These are phyloP conservation scores for Trifolium fragiferum DNA, from an alignment of 306 rosid genomes.

Conservation along the genomic window DNA sequence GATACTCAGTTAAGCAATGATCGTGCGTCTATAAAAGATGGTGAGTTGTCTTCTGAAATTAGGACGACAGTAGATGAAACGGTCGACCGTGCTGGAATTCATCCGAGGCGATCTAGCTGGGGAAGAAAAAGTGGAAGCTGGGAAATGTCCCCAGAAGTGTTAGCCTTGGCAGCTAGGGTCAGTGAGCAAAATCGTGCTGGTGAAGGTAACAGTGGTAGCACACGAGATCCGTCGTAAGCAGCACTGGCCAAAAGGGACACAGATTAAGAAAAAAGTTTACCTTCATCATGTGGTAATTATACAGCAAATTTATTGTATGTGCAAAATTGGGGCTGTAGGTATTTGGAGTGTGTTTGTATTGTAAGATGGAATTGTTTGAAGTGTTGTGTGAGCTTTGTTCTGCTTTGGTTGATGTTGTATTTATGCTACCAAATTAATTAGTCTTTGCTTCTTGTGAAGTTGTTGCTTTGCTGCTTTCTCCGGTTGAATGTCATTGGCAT, in stretches of 20 bases:
- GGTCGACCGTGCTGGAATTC: constrained; percentile 68
- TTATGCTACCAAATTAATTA: constrained; percentile 50
- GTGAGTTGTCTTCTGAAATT: constrained; percentile 80
- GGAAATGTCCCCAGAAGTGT: constrained; percentile 99
- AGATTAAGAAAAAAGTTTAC: constrained; percentile 27
- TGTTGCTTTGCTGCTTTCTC: background rate
- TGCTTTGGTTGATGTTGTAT: constrained; percentile 44
- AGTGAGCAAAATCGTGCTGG: constrained; percentile 72
- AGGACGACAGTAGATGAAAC: constrained; percentile 74
- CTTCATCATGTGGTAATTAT: constrained; percentile 45
- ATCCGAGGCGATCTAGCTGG: constrained; percentile 96
- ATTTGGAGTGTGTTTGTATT: constrained; percentile 57
- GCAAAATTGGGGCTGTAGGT: constrained; percentile 50
- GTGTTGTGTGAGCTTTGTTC: constrained; percentile 59
- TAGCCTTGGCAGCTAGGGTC: constrained; percentile 86
- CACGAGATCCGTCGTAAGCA: constrained; percentile 44
- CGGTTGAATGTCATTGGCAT: background rate
- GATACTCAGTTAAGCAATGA: constrained; percentile 71
- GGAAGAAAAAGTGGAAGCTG: constrained; percentile 99
- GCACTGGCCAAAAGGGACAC: constrained; percentile 15
- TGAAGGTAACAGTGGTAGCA: constrained; percentile 65
- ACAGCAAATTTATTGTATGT: constrained; percentile 51
- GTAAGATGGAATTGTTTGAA: constrained; percentile 67
- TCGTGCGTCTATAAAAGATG: constrained; percentile 72
- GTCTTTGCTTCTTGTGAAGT: background rate